Evolutionary conservation across 139 green algal genomes (phyloP), one percentile per base, ranked within the genome.

Genomic region (Microglena sp.): DNA sequence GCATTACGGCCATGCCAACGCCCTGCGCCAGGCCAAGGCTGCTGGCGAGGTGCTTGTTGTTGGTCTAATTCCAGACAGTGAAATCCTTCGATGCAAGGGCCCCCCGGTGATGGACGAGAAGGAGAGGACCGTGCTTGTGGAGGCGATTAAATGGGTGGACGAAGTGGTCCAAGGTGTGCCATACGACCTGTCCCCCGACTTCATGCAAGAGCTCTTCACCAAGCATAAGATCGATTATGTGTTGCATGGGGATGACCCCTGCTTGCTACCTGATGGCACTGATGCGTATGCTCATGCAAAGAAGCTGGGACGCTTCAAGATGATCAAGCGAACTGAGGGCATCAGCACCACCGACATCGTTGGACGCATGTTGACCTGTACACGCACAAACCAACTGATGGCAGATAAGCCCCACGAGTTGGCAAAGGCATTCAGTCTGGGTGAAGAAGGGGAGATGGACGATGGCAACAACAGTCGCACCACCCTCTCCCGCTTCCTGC

Each of bases 1-100:
- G 93, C 94, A 99, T 67, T 98, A 97, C 64, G 94, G 94, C 0
- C 94, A 99, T 76, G 91, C 92, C 11, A 99, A 99, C 72, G 94
- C 94, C 1, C 79, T 99, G 67, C 77, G 94, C 0, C 93, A 92
- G 80, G 91, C 91, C 5, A 82, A 81, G 45, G 75, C 80, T 22
- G 68, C 93, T 60, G 94, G 94, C 1, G 94, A 99, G 63, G 73
- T 91, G 72, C 80, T 99, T 62, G 88, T 99, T 30, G 85, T 99
- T 36, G 94, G 94, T 0, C 70, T 99, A 15, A 89, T 98, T 22
- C 87, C 90, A 0, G 94, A 99, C 72, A 71, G 62, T 2, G 94
- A 99, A 84, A 97, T 99, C 60, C 45, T 82, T 66, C 77, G 79
- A 44, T 91, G 81, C 82, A 98, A 97, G 79, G 82, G 89, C 5